phyloP scores from a whole-genome alignment of 768 basidiomycete genomes.

The Hirschioporus abietinus region DNA sequence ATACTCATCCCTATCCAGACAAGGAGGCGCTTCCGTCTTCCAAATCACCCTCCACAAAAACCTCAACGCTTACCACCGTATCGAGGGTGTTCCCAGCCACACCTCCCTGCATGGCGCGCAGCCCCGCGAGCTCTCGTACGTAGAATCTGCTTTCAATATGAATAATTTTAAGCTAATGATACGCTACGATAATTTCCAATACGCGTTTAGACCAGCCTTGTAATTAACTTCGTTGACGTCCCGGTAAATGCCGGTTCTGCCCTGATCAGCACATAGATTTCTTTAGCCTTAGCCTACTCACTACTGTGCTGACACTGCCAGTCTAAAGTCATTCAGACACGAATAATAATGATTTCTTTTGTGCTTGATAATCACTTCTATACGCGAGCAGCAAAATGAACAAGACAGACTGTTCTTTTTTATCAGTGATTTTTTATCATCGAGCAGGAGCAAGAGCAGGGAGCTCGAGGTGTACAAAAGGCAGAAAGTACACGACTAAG shows the following conservation, averaged over 20 bases:
- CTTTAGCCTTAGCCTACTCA: not conserved
- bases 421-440: not conserved
- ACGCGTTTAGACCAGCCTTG: not conserved
- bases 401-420: not conserved
- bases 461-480: not conserved
- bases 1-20: slow-evolving; percentile 36
- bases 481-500: not conserved
- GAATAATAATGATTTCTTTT: too few relatives aligned
- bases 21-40: slow-evolving; percentile 91
- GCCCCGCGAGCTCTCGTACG: not conserved
- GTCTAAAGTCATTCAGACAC: not conserved
- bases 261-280: not conserved
- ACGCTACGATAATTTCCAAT: not conserved
- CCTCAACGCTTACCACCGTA: slow-evolving; percentile 90
- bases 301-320: not conserved
- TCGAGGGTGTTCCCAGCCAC: slow-evolving; percentile 80
- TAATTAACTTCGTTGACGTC: not conserved
- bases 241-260: not conserved
- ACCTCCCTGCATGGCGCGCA: slow-evolving; percentile 51
- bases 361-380: too few relatives aligned
- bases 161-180: not conserved
- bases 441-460: not conserved
- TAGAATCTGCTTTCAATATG: not conserved
- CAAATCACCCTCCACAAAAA: slow-evolving; percentile 99
- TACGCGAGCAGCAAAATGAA: not conserved